Evolutionary conservation across 139 green algal species (phyloP), one percentile per base, ranked within the genome.

Genomic region (Medakamo hakoo): DNA sequence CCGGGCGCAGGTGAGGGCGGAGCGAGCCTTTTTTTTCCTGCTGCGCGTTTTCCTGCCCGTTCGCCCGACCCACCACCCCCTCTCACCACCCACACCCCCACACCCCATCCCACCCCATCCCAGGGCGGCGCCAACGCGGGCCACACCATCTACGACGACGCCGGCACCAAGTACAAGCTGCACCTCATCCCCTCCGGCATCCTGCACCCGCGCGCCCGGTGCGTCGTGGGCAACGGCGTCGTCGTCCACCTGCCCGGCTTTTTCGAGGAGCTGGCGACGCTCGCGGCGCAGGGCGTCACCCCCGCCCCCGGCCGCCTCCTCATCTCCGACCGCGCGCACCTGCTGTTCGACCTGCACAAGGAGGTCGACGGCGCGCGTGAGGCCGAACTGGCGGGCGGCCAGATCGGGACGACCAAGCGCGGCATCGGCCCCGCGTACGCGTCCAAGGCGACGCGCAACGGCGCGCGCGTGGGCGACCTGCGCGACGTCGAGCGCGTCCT

Each of bases 261-360:
- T 23, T 94, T 98, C 49, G 82, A 95, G 55, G 93, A 99, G 76
- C 32, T 29, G 23, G 30, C 1, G 19, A 18, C 22, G 1, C 63
- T 28, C 49, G 52, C 67, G 64, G 70, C 60, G 55, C 63, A 68
- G 4, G 75, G 72, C 57, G 60, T 78, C 27, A n/a, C n/a, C n/a
- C 65, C 49, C 26, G 63, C 86, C 4, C 68, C 85, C 1, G 80
- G 76, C 9, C 76, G 85, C 9, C 76, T 95, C 28, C 64, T 89
- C 18, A 78, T 94, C 40, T 87, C 76, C 2, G 84, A 95, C 71
- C 72, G 93, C 20, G 93, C 93, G 0, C 93, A 99, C 75, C 73
- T 99, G 60, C 83, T 99, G 28, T 97, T 99, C 68, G 93, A 98
- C 67, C 66, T 99, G 59, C 93, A 99, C 76, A 95, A 96, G 78